These are phyloP conservation scores for Pulveroboletus sp. DNA, from an alignment of 768 basidiomycete genomes.

Conservation along the genomic window DNA sequence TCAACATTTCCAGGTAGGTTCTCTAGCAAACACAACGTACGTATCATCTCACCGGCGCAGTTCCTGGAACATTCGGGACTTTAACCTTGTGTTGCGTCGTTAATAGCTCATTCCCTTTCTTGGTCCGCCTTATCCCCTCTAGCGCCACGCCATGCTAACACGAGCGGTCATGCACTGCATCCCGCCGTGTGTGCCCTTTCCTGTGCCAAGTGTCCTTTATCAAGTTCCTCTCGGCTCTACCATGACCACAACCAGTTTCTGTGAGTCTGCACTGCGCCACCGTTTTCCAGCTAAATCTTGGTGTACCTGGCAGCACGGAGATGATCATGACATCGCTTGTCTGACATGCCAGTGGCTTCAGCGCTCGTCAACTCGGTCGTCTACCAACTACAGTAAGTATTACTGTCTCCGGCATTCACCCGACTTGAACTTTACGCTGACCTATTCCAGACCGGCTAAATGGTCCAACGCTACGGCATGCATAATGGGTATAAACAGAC, in stretches of 20 bases:
- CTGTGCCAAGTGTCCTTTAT: conserved; percentile 6
- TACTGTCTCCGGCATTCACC: neutral
- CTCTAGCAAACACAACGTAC: neutral
- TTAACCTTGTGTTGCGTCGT: conserved; percentile 21
- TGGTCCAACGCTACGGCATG: too few relatives aligned
- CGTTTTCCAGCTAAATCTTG: neutral
- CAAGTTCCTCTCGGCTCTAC: neutral
- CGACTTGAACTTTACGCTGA: too few relatives aligned
- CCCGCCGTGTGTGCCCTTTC: neutral
- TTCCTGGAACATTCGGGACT: conserved; percentile 18
- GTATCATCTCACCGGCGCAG: neutral
- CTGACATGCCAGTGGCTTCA: neutral
- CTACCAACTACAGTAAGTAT: neutral
- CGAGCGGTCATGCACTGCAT: neutral
- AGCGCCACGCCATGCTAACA: conserved; percentile 4
- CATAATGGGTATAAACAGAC: too few relatives aligned
- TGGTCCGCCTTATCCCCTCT: conserved; percentile 7
- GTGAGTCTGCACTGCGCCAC: neutral
- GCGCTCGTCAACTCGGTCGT: conserved; percentile 1
- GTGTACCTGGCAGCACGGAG: conserved; percentile 1
- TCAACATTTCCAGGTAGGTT: conserved; percentile 11
- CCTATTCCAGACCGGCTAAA: too few relatives aligned
- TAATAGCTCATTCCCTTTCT: conserved; percentile 13
- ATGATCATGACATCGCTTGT: conserved; percentile 15
- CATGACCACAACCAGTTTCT: neutral